These are phyloP conservation scores for Myxozyma udenii DNA, from an alignment of 805 yeast genomes.

Conservation along the genomic window DNA sequence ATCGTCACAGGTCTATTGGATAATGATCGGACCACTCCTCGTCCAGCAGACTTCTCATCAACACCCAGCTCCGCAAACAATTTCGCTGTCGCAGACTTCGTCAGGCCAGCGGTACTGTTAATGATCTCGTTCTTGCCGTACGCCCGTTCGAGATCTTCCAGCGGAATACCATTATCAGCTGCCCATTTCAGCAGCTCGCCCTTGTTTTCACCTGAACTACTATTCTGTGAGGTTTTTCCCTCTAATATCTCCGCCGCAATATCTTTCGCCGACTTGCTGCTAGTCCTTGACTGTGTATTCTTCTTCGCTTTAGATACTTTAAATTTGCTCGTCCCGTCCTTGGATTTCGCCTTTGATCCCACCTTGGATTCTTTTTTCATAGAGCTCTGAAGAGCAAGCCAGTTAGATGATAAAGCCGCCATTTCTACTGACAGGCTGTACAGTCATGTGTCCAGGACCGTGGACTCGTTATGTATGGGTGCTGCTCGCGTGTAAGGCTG, in stretches of 20 bases:
- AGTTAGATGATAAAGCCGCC: constrained; percentile 23
- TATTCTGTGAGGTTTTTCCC: neutral
- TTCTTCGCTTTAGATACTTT: neutral
- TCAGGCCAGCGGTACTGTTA: neutral
- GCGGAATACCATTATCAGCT: constrained; percentile 34
- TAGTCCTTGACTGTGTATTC: neutral
- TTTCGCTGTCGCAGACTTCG: constrained; percentile 17
- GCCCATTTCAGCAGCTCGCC: constrained; percentile 33
- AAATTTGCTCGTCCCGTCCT: neutral
- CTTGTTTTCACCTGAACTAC: neutral
- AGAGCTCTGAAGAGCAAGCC: constrained; percentile 16
- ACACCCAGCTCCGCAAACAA: constrained; percentile 18
- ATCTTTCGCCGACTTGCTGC: neutral
- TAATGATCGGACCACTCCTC: neutral
- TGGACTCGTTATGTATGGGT: too few relatives aligned
- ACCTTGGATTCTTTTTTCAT: constrained; percentile 4
- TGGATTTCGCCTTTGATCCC: neutral
- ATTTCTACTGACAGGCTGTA: neutral
- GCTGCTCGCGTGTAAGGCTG: too few relatives aligned
- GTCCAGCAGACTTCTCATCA: neutral
- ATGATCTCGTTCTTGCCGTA: constrained; percentile 25
- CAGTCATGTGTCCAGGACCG: neutral
- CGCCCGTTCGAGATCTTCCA: constrained; percentile 31
- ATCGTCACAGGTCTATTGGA: constrained; percentile 22
- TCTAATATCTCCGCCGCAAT: constrained; percentile 6